Percentiles rank a stretch among this genome's conserved stretches.
Conservation (phyloP, 2,329 filamentous ascomycete genomes). For the Nothophaeocryptopus gaeumannii region DNA sequence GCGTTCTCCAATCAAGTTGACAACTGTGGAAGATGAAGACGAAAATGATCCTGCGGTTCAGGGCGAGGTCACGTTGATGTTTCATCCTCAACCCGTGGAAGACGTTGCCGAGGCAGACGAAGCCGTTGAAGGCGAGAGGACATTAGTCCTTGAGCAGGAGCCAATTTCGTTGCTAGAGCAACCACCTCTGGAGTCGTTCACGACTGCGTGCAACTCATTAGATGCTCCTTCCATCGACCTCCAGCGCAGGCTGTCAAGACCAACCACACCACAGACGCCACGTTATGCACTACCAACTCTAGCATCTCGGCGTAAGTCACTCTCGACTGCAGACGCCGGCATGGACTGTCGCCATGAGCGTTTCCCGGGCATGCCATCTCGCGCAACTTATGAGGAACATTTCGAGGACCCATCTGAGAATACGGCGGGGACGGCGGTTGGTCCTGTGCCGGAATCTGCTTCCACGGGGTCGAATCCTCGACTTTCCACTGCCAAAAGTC, state of each 20-base stretch:
- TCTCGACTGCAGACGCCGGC: background rate
- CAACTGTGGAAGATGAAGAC: conserved; percentile 6
- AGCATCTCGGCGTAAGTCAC: conserved; percentile 34
- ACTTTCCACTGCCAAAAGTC: too few species aligned
- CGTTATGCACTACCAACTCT: conserved; percentile 34
- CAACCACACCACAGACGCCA: conserved; percentile 11
- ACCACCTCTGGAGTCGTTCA: background rate
- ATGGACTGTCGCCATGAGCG: conserved; percentile 4
- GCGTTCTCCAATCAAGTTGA: conserved; percentile 10
- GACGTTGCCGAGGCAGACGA: conserved; percentile 7
- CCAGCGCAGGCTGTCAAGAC: background rate
- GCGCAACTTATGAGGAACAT: conserved; percentile 10
- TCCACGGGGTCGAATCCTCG: too few species aligned
- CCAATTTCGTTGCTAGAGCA: conserved; percentile 2
- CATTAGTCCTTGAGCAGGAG: conserved; percentile 1
- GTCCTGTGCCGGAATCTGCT: too few species aligned
- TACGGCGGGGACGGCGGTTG: too few species aligned
- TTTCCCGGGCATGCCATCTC: conserved; percentile 19
- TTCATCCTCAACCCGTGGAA: conserved; percentile 7
- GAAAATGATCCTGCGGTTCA: conserved; percentile 4
- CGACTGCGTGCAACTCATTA: background rate
- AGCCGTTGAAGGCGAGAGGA: conserved; percentile 9
- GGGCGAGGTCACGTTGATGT: conserved; percentile 7
- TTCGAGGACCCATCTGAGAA: too few species aligned
- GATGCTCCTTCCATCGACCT: conserved; percentile 11